Evolutionary conservation across 225 moss, liverwort and hornwort species (phyloP), one percentile per base, ranked within the genome.

Genomic region (Pseudoscleropodium purum): DNA sequence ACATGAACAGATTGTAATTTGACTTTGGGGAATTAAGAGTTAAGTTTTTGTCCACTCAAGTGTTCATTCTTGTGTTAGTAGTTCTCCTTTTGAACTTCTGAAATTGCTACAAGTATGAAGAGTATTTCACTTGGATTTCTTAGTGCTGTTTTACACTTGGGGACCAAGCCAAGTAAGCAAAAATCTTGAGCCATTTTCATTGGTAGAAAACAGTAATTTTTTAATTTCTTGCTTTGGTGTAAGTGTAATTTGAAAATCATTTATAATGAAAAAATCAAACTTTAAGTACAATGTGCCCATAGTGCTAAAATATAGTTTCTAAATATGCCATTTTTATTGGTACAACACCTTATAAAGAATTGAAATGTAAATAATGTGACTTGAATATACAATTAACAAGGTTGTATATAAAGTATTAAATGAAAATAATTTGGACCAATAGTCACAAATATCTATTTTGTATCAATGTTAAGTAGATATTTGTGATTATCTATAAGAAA

Each of bases 241-340:
- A 43, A 15, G 41, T 73, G 43, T 9, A 27, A 43, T 27, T 26
- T 73, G 43, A 43, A 43, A 43, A 73, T 16, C 27, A 41, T 73
- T 26, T 41, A 15, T 15, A 70, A 39, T 39, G 8, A 45, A 45
- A 8, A 45, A 45, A 8, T n/a, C n/a, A 45, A 45, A 45, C 13
- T 13, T 17, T 12, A 6, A 29, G 17, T 10, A 18, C 10, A 10
- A 43, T 0, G 29, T 3, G 0, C 0, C 2, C 10, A 27, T 9
- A 27, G 15, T 72, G 15, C 5, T 41, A 15, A 72, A 72, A 41
- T 41, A 15, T 26, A 72, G 8, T 70, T 41, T 26, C 9, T 41
- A 9, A 72, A 15, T 41, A 43, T 43, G 16, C 6, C 27, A 73
- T 26, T 47, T 43, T 73, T 41, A 43, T 16, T 73, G 9, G 27